These are phyloP conservation scores for Beta vulgaris DNA, from an alignment of 148 eudicot species.

Conservation along the genomic window DNA sequence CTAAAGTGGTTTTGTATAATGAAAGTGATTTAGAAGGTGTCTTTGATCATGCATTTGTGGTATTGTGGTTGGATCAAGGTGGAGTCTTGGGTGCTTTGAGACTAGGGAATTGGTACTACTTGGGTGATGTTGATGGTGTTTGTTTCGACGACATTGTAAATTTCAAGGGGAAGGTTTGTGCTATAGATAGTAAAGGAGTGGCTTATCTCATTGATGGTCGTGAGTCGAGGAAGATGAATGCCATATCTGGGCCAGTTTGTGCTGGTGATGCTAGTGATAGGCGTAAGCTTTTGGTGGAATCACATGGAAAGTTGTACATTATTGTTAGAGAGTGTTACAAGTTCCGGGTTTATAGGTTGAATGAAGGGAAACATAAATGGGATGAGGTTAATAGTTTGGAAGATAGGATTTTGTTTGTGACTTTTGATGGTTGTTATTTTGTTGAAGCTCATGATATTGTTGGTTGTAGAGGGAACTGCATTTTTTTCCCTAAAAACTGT, in stretches of 20 bases:
- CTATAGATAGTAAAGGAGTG: neutral
- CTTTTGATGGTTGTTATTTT: slow-evolving; percentile 19
- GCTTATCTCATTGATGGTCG: neutral
- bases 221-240: neutral
- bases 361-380: slow-evolving; percentile 1
- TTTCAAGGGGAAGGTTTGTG: neutral
- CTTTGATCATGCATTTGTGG: no score
- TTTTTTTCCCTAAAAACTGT: slow-evolving; percentile 7
- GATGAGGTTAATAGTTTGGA: slow-evolving; percentile 3
- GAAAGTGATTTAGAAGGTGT: no score
- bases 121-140: neutral
- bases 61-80: no score
- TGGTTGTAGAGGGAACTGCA: slow-evolving; percentile 11
- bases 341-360: neutral
- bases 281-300: neutral
- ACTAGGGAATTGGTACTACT: no score
- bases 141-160: slow-evolving; percentile 8
- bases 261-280: neutral
- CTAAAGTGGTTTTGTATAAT: no score
- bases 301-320: neutral
- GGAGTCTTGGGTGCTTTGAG: no score
- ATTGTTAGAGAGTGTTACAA: neutral
- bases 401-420: slow-evolving; percentile 1
- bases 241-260: neutral
- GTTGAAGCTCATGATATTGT: neutral